These are phyloP conservation scores for Dryas alaskensis DNA, from an alignment of 306 rosid genomes.

Conservation along the genomic window DNA sequence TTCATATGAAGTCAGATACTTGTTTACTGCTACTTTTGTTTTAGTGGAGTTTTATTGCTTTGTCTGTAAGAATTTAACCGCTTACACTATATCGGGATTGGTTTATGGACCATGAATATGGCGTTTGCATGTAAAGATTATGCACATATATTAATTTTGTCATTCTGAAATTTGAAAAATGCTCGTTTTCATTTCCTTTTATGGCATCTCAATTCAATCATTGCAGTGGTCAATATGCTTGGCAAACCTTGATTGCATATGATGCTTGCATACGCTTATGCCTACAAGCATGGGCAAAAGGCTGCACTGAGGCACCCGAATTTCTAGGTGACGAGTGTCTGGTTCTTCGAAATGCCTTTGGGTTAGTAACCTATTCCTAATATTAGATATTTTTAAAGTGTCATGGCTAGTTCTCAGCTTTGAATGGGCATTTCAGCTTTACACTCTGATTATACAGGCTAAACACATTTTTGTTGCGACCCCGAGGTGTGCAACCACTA, in stretches of 20 bases:
- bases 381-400: constrained; percentile 10
- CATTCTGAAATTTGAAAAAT: background rate
- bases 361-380: constrained; percentile 47
- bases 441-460: constrained; percentile 37
- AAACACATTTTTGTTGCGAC: constrained; percentile 77
- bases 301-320: constrained; percentile 87
- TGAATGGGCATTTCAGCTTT: constrained; percentile 14
- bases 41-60: background rate
- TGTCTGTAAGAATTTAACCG: background rate
- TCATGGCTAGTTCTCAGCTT: constrained; percentile 14
- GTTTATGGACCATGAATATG: background rate
- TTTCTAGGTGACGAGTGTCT: constrained; percentile 76
- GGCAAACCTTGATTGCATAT: constrained; percentile 92
- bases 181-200: background rate
- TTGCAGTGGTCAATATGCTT: constrained; percentile 81
- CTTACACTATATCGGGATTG: background rate
- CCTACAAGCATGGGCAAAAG: constrained; percentile 89
- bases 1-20: constrained; percentile 8
- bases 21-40: background rate
- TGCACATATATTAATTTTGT: background rate
- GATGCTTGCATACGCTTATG: constrained; percentile 93
- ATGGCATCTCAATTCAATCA: constrained; percentile 29
- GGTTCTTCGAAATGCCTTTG: constrained; percentile 88
- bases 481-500: constrained; percentile 53
- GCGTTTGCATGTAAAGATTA: background rate